Conservation (phyloP, 2,329 filamentous ascomycete genomes). For the Calonectria fujianensis region DNA sequence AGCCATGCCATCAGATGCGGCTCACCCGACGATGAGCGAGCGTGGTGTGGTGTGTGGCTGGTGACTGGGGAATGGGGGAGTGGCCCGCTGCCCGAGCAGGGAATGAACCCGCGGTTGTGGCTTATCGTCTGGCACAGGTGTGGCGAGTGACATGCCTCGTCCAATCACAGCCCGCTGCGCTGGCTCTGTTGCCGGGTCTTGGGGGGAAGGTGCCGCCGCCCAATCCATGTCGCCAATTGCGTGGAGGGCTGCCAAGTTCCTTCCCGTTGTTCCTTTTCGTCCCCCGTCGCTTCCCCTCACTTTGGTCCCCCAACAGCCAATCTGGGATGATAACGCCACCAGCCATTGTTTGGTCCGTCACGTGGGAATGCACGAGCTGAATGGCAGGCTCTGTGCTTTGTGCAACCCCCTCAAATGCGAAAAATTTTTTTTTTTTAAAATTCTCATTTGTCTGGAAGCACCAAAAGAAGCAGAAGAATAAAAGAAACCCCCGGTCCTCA, state of each 20-base stretch:
- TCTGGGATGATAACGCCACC: slow-evolving; percentile 7
- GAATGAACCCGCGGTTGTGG: background rate
- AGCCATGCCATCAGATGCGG: slow-evolving; percentile 47
- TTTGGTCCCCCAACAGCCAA: slow-evolving; percentile 19
- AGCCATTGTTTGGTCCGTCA: slow-evolving; percentile 3
- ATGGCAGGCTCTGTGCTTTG: background rate
- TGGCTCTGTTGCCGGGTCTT: background rate
- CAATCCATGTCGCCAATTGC: slow-evolving; percentile 35
- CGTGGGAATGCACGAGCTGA: slow-evolving; percentile 1
- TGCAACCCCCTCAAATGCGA: background rate
- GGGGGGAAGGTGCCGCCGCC: slow-evolving; percentile 5
- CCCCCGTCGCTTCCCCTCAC: slow-evolving; percentile 9
- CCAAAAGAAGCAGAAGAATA: background rate
- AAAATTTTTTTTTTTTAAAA: background rate
- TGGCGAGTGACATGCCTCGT: background rate
- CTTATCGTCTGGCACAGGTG: background rate
- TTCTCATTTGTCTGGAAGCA: background rate
- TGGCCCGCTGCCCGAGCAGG: background rate
- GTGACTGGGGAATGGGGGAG: slow-evolving; percentile 49
- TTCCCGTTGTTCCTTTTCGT: background rate
- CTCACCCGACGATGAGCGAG: slow-evolving; percentile 40
- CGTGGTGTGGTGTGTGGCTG: slow-evolving; percentile 1
- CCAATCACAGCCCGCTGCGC: slow-evolving; percentile 7
- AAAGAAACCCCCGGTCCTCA: background rate
- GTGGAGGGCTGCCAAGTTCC: background rate